Evolutionary conservation across 257 asterid genomes (phyloP).

Genomic region (Lantana camara): DNA sequence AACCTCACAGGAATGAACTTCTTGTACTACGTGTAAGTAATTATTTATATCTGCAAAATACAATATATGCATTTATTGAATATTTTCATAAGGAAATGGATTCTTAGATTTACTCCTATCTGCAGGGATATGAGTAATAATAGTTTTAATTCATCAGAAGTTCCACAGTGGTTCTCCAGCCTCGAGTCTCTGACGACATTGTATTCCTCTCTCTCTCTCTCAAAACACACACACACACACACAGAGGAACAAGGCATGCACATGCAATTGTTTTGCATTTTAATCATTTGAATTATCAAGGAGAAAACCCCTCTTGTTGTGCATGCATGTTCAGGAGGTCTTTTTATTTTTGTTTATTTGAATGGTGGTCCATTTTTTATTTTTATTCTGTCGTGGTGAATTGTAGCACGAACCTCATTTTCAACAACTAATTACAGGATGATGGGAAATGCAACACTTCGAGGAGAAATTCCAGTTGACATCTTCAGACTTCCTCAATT

Average conservation of each 20-base stretch:
- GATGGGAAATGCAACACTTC: constrained; percentile 64
- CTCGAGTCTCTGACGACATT: constrained; percentile 76
- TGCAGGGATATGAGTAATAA: constrained; percentile 94
- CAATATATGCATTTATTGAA: too few species aligned
- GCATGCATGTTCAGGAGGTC: not conserved
- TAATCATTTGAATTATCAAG: too few species aligned
- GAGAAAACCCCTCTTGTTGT: not conserved
- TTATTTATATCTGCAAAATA: constrained; percentile 2
- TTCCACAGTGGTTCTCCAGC: constrained; percentile 63
- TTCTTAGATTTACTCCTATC: constrained; percentile 23
- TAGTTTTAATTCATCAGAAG: constrained; percentile 56
- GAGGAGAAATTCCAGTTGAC: constrained; percentile 59
- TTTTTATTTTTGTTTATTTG: too few species aligned
- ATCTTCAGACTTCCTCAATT: constrained; percentile 64
- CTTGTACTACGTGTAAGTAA: constrained; percentile 64
- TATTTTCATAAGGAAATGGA: too few species aligned
- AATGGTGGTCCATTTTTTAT: too few species aligned
- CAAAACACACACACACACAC: too few species aligned
- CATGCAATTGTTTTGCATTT: not conserved
- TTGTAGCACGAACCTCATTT: not conserved
- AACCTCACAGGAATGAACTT: constrained; percentile 57
- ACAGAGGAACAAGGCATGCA: not conserved
- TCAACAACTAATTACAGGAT: constrained; percentile 42
- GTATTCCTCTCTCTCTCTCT: constrained; percentile 42
- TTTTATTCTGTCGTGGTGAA: too few species aligned